Percentiles rank a stretch among this genome's conserved stretches.
phyloP scores from a whole-genome alignment of 768 basidiomycete genomes.

The Mycena amicta region DNA sequence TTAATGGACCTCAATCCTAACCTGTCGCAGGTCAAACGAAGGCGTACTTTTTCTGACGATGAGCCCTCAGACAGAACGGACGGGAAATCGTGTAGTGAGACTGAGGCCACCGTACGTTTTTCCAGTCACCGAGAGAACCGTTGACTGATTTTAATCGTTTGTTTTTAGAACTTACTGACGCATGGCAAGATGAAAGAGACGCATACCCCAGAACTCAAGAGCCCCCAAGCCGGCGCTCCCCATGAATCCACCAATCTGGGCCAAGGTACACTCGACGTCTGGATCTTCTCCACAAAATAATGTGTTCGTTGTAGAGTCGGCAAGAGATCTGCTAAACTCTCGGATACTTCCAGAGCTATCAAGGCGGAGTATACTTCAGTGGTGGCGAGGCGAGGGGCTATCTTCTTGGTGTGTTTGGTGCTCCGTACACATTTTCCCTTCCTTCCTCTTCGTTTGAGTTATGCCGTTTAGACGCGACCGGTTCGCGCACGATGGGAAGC shows the following conservation, averaged over 20 bases:
- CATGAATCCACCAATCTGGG: conserved; percentile 4
- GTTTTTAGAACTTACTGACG: background rate
- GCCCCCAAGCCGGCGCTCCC: background rate
- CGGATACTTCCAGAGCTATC: conserved; percentile 5
- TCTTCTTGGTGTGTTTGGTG: conserved; percentile 1
- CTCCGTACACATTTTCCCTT: background rate
- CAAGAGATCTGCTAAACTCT: conserved; percentile 14
- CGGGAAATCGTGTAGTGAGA: no score
- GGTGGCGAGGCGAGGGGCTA: conserved; percentile 3
- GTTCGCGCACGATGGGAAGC: conserved; percentile 6
- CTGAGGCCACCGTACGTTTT: background rate
- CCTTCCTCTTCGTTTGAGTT: background rate
- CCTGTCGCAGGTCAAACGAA: no score
- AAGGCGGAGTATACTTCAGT: conserved; percentile 9
- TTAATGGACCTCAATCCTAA: no score
- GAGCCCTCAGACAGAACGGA: no score
- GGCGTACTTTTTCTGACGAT: no score
- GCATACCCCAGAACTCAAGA: background rate
- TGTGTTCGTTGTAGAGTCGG: background rate
- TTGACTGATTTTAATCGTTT: background rate
- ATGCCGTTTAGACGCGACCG: background rate
- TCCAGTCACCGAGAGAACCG: background rate
- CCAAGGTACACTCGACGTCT: background rate
- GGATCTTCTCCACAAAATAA: background rate
- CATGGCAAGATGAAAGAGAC: background rate